Percentiles rank a stretch among this genome's conserved stretches.
Evolutionary conservation across 169 alveolate genomes (phyloP).

Genomic region (Plasmodium inui): DNA sequence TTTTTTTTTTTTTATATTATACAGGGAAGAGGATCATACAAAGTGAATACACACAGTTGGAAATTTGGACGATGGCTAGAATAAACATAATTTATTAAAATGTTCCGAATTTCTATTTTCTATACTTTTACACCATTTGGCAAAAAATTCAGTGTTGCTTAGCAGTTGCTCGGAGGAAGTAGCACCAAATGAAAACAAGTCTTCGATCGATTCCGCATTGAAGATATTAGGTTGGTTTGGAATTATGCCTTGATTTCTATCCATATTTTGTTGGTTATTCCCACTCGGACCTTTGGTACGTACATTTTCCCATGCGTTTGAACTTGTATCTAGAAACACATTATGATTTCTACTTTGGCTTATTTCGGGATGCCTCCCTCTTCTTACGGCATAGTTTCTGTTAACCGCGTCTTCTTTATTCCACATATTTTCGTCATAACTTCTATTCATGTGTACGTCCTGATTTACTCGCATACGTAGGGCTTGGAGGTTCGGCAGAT

Average conservation of each 20-base stretch:
- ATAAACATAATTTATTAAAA: constrained; percentile 10
- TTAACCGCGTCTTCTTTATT: not conserved
- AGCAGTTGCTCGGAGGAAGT: not conserved
- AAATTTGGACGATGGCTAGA: not conserved
- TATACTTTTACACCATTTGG: constrained; percentile 26
- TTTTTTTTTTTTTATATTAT: not conserved
- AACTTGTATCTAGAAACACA: not conserved
- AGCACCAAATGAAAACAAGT: not conserved
- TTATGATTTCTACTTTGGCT: not conserved
- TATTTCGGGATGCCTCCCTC: not conserved
- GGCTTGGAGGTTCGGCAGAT: not conserved
- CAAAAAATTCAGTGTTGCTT: constrained; percentile 4
- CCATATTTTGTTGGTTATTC: not conserved
- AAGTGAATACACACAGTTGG: not conserved
- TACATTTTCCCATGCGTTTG: not conserved
- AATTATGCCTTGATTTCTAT: not conserved
- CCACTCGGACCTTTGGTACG: not conserved
- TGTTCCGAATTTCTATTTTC: constrained; percentile 15
- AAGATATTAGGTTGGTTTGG: not conserved
- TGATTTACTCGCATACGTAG: not conserved
- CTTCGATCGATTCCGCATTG: not conserved
- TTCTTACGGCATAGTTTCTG: not conserved
- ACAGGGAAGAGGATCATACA: not conserved
- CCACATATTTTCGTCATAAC: not conserved
- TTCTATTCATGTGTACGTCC: not conserved